Conservation (phyloP, 495 filamentous ascomycete genomes). For the Tuber calosporum region DNA sequence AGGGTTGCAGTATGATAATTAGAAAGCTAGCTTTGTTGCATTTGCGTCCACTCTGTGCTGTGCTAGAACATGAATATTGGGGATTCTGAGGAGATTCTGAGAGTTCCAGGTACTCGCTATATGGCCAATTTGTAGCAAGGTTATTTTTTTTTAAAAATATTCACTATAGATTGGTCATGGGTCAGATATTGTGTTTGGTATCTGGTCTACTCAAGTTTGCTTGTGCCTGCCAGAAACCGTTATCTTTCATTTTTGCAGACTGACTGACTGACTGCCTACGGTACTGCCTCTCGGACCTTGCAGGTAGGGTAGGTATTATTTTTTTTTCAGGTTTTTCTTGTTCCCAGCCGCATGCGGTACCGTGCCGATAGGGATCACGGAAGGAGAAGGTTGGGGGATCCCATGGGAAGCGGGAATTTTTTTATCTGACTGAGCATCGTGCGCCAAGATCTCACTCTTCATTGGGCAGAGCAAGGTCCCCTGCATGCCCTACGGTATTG, state of each 20-base stretch:
- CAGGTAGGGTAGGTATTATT: no score
- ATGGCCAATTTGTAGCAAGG: not conserved
- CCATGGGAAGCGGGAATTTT: not conserved
- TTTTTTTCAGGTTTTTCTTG: no score
- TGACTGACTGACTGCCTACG: no score
- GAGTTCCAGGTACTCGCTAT: not conserved
- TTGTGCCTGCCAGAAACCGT: no score
- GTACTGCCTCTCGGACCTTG: no score
- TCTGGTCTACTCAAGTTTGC: not conserved
- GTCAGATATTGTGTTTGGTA: not conserved
- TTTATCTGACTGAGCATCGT: no score
- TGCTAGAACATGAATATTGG: not conserved
- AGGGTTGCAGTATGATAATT: not conserved
- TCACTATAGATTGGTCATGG: not conserved
- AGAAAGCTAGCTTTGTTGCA: not conserved
- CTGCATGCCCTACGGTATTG: no score
- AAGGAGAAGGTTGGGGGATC: not conserved
- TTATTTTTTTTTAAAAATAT: not conserved
- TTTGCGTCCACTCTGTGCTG: not conserved
- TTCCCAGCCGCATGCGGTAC: no score
- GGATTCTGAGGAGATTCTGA: not conserved
- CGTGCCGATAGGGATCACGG: not conserved
- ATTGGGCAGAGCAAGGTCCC: not conserved
- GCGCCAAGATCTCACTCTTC: not conserved
- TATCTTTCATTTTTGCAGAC: no score